A percentile compares a stretch with the other conserved stretches of the same genome.
Evolutionary conservation across 1,284 basidiomycete genomes (phyloP).

Genomic region (Trametes versicolor): DNA sequence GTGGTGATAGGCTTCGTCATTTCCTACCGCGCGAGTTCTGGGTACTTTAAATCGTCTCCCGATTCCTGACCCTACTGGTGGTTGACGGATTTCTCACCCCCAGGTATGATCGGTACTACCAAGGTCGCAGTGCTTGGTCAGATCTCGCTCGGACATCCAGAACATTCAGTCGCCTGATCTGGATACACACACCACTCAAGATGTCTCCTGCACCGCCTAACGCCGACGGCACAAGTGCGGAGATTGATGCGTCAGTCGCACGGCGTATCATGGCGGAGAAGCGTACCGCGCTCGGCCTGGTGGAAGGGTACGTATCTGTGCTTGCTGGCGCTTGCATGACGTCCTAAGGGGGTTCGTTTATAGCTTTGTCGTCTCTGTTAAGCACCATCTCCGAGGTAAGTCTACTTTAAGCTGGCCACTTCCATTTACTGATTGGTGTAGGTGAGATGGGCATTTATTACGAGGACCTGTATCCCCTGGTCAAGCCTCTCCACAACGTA

Average conservation of each 20-base stretch:
- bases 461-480: conserved; percentile 64
- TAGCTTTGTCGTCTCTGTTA: conserved; percentile 67
- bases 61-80: neutral
- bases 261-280: conserved; percentile 69
- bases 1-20: conserved; percentile 80
- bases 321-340: neutral
- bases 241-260: conserved; percentile 53
- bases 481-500: conserved; percentile 52
- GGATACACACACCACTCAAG: conserved; percentile 69
- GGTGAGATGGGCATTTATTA: conserved; percentile 68
- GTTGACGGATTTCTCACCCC: neutral
- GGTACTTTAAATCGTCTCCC: conserved; percentile 46
- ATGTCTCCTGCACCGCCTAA: conserved; percentile 32
- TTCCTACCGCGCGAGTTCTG: conserved; percentile 69
- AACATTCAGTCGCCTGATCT: conserved; percentile 62
- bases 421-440: conserved; percentile 18
- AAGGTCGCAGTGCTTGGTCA: conserved; percentile 68
- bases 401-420: neutral
- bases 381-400: conserved; percentile 69
- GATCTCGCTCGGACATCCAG: conserved; percentile 63
- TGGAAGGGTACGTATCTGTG: conserved; percentile 57
- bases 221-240: conserved; percentile 36
- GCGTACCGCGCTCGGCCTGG: conserved; percentile 62
- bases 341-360: neutral
- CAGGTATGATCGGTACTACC: conserved; percentile 72